A percentile compares a stretch with the other conserved stretches of the same genome.
These are phyloP conservation scores for Phaeosphaeria sp. DNA, from an alignment of 2,329 filamentous ascomycete genomes.

Conservation along the genomic window DNA sequence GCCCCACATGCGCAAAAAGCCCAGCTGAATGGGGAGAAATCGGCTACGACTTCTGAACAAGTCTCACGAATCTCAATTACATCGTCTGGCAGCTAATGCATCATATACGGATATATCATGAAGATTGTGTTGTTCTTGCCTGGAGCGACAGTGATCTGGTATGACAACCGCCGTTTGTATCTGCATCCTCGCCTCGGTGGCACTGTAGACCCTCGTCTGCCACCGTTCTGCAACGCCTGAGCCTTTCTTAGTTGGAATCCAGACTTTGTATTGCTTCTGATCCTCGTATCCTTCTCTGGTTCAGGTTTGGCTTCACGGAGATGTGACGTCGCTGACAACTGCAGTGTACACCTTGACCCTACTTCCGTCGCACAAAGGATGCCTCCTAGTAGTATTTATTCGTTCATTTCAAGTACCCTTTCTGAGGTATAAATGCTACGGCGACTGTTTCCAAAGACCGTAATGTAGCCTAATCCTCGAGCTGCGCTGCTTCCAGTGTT, in stretches of 20 bases:
- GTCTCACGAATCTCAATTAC: neutral
- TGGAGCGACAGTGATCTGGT: neutral
- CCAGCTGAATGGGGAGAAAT: neutral
- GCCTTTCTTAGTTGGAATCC: too few species aligned
- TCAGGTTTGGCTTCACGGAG: neutral
- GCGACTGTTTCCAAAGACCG: too few species aligned
- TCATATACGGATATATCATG: neutral
- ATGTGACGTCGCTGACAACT: neutral
- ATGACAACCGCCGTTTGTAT: neutral
- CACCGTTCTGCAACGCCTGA: neutral
- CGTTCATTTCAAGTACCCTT: too few species aligned
- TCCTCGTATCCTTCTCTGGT: too few species aligned
- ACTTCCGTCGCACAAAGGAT: neutral
- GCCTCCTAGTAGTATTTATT: neutral
- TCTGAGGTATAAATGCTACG: neutral
- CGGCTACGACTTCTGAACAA: neutral
- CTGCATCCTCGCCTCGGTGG: neutral
- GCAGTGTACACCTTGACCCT: neutral
- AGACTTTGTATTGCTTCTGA: too few species aligned
- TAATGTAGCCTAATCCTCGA: too few species aligned
- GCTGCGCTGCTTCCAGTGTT: neutral
- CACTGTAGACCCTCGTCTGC: neutral
- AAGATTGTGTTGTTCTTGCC: neutral
- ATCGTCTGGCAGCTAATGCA: neutral
- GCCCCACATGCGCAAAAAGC: neutral